A percentile compares a stretch with the other conserved stretches of the same genome.
Evolutionary conservation across 306 rosid species (phyloP).

Genomic region (Casuarina glauca): DNA sequence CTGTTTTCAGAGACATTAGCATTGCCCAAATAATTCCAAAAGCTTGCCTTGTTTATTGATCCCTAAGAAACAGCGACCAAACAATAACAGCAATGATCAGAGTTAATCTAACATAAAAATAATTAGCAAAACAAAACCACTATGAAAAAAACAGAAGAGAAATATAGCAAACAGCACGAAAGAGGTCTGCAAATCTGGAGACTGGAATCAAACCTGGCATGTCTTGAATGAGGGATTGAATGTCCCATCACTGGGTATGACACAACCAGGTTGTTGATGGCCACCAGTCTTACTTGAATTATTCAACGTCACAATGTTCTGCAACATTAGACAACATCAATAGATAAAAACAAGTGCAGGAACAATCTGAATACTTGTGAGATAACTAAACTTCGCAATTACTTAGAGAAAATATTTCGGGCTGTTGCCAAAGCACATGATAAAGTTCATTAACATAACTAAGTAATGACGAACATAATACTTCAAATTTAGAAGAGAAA

Average conservation of each 20-base stretch:
- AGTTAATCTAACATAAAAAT: conserved; percentile 11
- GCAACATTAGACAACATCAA: conserved; percentile 22
- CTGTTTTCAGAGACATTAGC: conserved; percentile 41
- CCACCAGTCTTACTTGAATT: conserved; percentile 14
- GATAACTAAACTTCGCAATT: neutral
- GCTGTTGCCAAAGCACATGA: neutral
- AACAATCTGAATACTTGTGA: neutral
- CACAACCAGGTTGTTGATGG: conserved; percentile 34
- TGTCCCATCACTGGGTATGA: conserved; percentile 29
- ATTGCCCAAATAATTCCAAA: conserved; percentile 47
- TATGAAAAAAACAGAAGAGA: neutral
- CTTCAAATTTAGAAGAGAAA: neutral
- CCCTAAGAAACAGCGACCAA: conserved; percentile 39
- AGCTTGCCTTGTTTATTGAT: conserved; percentile 35
- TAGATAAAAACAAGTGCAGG: conserved; percentile 16
- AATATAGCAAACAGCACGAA: neutral
- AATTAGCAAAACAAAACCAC: neutral
- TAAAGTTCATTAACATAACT: neutral
- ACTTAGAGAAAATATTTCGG: neutral
- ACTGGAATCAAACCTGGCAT: conserved; percentile 39
- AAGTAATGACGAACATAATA: neutral
- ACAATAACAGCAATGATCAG: conserved; percentile 5
- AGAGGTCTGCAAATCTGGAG: conserved; percentile 10
- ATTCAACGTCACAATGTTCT: conserved; percentile 41
- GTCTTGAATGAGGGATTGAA: conserved; percentile 24